Evolutionary conservation across 2,329 filamentous ascomycete species (phyloP).

Genomic region (Hymenoscyphus infarciens): DNA sequence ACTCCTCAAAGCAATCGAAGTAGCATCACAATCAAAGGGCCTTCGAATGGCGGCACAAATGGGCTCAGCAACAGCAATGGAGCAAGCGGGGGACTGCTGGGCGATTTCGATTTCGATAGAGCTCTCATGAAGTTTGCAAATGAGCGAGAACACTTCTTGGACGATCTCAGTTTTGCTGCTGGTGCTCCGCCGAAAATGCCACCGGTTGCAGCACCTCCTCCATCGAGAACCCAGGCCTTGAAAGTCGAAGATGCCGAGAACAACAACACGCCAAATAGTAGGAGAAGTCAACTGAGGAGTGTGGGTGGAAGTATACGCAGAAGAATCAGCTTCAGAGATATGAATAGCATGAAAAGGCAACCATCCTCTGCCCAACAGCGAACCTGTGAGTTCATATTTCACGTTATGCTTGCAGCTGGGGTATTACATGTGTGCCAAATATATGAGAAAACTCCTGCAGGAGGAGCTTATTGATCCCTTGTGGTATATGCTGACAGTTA

Average conservation of each 20-base stretch:
- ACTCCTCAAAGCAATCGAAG: slow-evolving; percentile 54
- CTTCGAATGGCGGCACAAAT: slow-evolving; percentile 23
- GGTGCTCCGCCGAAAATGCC: slow-evolving; percentile 65
- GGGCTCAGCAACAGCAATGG: slow-evolving; percentile 19
- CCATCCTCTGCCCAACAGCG: slow-evolving; percentile 61
- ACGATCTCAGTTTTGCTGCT: slow-evolving; percentile 85
- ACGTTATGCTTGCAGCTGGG: slow-evolving; percentile 7
- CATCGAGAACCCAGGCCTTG: slow-evolving; percentile 75
- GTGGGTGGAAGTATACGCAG: slow-evolving; percentile 83
- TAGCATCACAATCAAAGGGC: slow-evolving; percentile 58
- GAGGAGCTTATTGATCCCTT: slow-evolving; percentile 10
- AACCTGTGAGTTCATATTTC: slow-evolving; percentile 56
- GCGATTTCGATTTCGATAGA: slow-evolving; percentile 88
- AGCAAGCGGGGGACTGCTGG: slow-evolving; percentile 35
- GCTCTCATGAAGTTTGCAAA: slow-evolving; percentile 91
- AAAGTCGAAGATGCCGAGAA: slow-evolving; percentile 64
- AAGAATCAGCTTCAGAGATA: slow-evolving; percentile 88
- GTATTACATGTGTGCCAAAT: neutral
- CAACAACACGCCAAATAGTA: slow-evolving; percentile 28
- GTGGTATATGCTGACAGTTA: slow-evolving; percentile 13
- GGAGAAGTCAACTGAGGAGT: slow-evolving; percentile 43
- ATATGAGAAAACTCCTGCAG: slow-evolving; percentile 1
- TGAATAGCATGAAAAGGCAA: slow-evolving; percentile 91
- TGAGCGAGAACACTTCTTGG: slow-evolving; percentile 90
- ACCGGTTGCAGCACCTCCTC: slow-evolving; percentile 59